Percentiles rank a stretch among this genome's conserved stretches.
phyloP scores from a whole-genome alignment of 2,329 filamentous ascomycete genomes.

The Verticillium klebahnii region DNA sequence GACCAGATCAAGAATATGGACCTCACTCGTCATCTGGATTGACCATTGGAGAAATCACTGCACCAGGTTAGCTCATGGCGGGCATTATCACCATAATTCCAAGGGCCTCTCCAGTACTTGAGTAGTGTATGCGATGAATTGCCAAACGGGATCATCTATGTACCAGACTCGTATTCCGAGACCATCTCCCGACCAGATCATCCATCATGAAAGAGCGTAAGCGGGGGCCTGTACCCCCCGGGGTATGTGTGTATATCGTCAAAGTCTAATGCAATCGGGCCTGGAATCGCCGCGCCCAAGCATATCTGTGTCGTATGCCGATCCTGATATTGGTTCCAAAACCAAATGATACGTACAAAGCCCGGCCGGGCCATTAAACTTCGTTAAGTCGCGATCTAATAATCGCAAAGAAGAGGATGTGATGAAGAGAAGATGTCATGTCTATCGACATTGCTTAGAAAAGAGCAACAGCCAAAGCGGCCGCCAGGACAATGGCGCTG shows the following conservation, averaged over 20 bases:
- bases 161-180: neutral
- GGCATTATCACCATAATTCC: too few relatives aligned
- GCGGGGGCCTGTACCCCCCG: neutral
- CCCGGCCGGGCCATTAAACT: neutral
- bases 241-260: neutral
- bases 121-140: neutral
- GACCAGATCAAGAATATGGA: too few relatives aligned
- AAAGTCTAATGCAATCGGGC: neutral
- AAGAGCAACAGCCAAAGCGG: constrained; percentile 9
- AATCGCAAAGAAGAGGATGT: neutral
- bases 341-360: neutral
- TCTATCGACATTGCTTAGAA: constrained; percentile 2
- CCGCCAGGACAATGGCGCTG: constrained; percentile 7
- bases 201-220: constrained; percentile 1
- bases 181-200: neutral
- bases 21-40: too few relatives aligned
- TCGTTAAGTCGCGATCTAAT: neutral
- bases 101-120: too few relatives aligned
- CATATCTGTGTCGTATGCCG: neutral
- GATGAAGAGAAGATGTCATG: neutral
- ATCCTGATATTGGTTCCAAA: neutral
- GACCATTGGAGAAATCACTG: too few relatives aligned
- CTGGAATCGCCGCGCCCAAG: neutral
- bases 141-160: neutral
- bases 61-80: too few relatives aligned